Conservation (phyloP, 805 yeast species). For the Ogataea trehalophila region DNA sequence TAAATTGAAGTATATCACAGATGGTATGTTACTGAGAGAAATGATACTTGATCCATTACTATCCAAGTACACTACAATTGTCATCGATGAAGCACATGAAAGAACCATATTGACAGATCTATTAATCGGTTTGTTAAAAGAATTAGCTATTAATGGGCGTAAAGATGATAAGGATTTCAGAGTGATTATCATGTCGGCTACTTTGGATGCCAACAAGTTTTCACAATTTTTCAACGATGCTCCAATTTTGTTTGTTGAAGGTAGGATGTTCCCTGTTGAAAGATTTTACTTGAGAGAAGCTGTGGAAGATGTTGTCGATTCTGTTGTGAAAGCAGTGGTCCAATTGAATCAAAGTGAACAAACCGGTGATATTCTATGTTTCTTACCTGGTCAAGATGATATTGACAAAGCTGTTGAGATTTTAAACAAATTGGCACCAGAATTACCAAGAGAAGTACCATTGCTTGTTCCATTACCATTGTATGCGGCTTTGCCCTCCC, state of each 20-base stretch:
- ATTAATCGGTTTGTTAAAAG: conserved; percentile 81
- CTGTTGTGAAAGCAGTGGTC: conserved; percentile 64
- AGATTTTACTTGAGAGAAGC: conserved; percentile 59
- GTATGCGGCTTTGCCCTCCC: conserved; percentile 90
- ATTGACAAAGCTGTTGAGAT: conserved; percentile 77
- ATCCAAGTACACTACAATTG: conserved; percentile 63
- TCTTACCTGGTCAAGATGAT: conserved; percentile 96
- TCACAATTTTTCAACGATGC: conserved; percentile 72
- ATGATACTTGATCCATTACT: conserved; percentile 69
- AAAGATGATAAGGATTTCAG: conserved; percentile 48
- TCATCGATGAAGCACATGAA: conserved; percentile 97
- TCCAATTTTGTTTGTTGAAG: conserved; percentile 84
- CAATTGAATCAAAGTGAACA: conserved; percentile 78
- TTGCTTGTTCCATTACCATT: conserved; percentile 72
- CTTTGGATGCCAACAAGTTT: conserved; percentile 86
- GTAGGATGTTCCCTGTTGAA: conserved; percentile 82
- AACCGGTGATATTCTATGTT: conserved; percentile 87
- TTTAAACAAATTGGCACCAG: conserved; percentile 55
- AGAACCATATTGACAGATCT: conserved; percentile 89
- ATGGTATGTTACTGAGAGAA: conserved; percentile 95
- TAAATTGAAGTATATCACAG: conserved; percentile 80
- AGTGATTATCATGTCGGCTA: conserved; percentile 92
- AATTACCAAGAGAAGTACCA: conserved; percentile 72
- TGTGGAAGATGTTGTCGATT: conserved; percentile 80
- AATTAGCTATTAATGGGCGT: conserved; percentile 45